Percentiles rank a stretch among this genome's conserved stretches.
Conservation (phyloP, 352 stramenopile genomes). For the Globisporangium spiculum region DNA sequence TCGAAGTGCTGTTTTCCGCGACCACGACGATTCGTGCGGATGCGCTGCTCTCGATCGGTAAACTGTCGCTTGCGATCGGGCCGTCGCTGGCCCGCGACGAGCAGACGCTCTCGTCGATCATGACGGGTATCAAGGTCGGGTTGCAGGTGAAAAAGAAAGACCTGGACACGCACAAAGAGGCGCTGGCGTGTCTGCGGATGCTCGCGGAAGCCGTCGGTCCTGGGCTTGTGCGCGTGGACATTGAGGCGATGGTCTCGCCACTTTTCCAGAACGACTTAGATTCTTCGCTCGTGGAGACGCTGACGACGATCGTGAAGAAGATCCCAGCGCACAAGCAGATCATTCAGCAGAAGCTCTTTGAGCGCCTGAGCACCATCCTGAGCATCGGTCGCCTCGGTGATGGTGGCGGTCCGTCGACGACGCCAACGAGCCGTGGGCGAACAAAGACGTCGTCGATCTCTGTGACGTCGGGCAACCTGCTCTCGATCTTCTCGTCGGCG, state of each 20-base stretch:
- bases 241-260: slow-evolving; percentile 74
- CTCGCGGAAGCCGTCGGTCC: slow-evolving; percentile 72
- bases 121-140: slow-evolving; percentile 85
- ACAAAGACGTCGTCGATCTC: slow-evolving; percentile 76
- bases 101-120: slow-evolving; percentile 74
- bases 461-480: slow-evolving; percentile 60
- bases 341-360: slow-evolving; percentile 84
- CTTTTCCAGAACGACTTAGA: slow-evolving; percentile 87
- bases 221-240: slow-evolving; percentile 72
- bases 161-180: slow-evolving; percentile 82
- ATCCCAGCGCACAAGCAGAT: slow-evolving; percentile 72
- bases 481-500: slow-evolving; percentile 70
- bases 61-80: slow-evolving; percentile 80
- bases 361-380: slow-evolving; percentile 74
- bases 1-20: slow-evolving; percentile 79
- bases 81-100: slow-evolving; percentile 73
- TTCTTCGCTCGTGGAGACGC: slow-evolving; percentile 72
- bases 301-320: slow-evolving; percentile 84
- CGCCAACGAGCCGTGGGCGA: slow-evolving; percentile 57
- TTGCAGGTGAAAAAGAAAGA: slow-evolving; percentile 84
- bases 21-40: slow-evolving; percentile 77
- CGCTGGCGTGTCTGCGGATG: slow-evolving; percentile 80
- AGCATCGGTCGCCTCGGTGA: slow-evolving; percentile 49
- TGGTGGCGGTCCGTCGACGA: slow-evolving; percentile 36
- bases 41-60: slow-evolving; percentile 80